Evolutionary conservation across 2,329 filamentous ascomycete genomes (phyloP).

Genomic region (Colletotrichum sp.): DNA sequence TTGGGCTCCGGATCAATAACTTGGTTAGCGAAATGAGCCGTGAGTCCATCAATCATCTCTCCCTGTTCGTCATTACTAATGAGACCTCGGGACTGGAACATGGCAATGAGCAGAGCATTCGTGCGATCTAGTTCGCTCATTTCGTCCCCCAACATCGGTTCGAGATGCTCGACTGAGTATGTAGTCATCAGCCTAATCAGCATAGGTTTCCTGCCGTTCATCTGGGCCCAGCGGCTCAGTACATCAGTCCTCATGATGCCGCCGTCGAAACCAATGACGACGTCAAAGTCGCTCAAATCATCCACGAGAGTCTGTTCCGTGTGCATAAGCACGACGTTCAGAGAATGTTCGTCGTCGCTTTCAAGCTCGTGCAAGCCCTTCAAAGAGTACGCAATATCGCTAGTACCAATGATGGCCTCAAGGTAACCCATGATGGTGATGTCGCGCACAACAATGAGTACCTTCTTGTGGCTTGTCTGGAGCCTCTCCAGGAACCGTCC

Average conservation of each 20-base stretch:
- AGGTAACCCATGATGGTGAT: conserved; percentile 57
- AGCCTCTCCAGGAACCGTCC: conserved; percentile 57
- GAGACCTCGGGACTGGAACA: conserved; percentile 33
- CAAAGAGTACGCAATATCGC: conserved; percentile 39
- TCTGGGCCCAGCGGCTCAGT: conserved; percentile 9
- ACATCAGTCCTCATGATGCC: conserved; percentile 44
- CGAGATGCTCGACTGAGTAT: conserved; percentile 62
- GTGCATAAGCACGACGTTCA: conserved; percentile 47
- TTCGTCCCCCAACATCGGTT: conserved; percentile 45
- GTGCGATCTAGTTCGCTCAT: conserved; percentile 51
- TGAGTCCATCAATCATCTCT: conserved; percentile 44
- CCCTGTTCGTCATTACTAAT: conserved; percentile 23
- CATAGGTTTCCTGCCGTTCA: conserved; percentile 40
- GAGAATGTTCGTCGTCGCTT: conserved; percentile 30
- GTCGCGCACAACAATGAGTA: conserved; percentile 60
- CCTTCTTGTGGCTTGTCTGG: conserved; percentile 44
- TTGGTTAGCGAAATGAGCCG: conserved; percentile 51
- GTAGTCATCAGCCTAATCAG: conserved; percentile 54
- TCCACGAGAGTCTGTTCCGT: conserved; percentile 40
- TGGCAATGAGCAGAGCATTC: conserved; percentile 43
- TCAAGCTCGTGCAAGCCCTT: conserved; percentile 36
- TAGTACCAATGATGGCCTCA: conserved; percentile 49
- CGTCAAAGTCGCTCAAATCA: conserved; percentile 48
- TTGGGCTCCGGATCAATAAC: conserved; percentile 42
- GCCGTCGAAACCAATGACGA: conserved; percentile 60